A percentile compares a stretch with the other conserved stretches of the same genome.
phyloP scores from a whole-genome alignment of 2,329 filamentous ascomycete species.

The Trichoderma sp. region DNA sequence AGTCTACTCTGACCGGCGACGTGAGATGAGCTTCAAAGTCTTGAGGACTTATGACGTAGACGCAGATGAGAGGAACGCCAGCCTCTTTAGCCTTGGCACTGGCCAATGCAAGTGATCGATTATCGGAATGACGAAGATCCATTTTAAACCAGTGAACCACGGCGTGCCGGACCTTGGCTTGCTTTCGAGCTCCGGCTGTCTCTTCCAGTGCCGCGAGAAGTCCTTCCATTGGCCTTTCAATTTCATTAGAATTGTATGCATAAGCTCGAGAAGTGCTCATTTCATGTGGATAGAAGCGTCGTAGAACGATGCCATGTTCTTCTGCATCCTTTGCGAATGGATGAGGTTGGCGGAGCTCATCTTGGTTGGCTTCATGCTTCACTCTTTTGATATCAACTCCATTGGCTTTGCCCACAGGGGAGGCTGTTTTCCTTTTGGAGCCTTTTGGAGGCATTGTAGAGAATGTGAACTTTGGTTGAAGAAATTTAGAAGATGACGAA shows the following conservation, averaged over 20 bases:
- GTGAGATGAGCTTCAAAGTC: conserved; percentile 82
- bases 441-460: conserved; percentile 35
- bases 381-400: conserved; percentile 38
- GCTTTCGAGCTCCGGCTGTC: conserved; percentile 56
- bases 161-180: conserved; percentile 56
- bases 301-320: conserved; percentile 64
- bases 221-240: conserved; percentile 72
- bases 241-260: conserved; percentile 69
- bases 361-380: conserved; percentile 35
- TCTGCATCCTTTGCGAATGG: conserved; percentile 50
- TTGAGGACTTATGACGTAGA: conserved; percentile 81
- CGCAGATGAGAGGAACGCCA: conserved; percentile 70
- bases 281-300: conserved; percentile 80
- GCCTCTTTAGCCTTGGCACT: conserved; percentile 64
- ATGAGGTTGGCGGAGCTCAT: conserved; percentile 49
- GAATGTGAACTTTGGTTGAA: background rate
- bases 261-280: conserved; percentile 79
- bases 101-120: conserved; percentile 69
- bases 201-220: conserved; percentile 62
- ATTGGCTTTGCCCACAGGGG: conserved; percentile 27
- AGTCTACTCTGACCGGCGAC: conserved; percentile 73
- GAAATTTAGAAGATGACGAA: background rate
- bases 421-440: conserved; percentile 34
- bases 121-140: conserved; percentile 74
- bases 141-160: conserved; percentile 92